Base-by-base conservation (phyloP, 2,329 filamentous ascomycete species). In the Colletotrichum gigasporum region DNA sequence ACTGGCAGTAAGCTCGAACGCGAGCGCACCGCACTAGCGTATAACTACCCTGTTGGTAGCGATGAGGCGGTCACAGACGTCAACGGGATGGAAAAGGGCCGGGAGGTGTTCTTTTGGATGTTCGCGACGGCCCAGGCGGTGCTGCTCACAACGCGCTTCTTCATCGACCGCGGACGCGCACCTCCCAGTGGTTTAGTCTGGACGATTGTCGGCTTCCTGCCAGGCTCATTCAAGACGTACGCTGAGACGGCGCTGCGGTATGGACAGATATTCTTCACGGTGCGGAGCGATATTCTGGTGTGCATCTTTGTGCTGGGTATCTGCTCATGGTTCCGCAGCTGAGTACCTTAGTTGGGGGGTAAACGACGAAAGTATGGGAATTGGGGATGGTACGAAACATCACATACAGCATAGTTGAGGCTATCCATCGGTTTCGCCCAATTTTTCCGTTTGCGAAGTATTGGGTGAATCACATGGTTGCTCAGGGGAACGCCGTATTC, bases 71-170 rank as follows among this genome's bases (percentile, higher is more conserved):
- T 78, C 20, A n/a, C 47, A n/a, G 48, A 60, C 39, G 35, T 65
- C n/a, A 51, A 71, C 62, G 66, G 73, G 58, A 69, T 79, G 55
- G 75, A 75, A 53, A 73, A 74, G 59, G 73, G 76, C 32, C 73
- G 81, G 39, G 80, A 80, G 45, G 82, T 84, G 66, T 90, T 94
- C 77, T 94, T 95, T 76, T 93, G 89, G 81, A 84, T 91, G n/a
- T 96, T 95, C 73, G 90, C 91, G 5, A 93, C 91, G 0, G 89
- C 87, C 30, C 91, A 96, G 79, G 83, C 92, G 10, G 74, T 92
- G 55, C 80, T 95, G 67, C 87, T 95, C 68, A 90, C 88, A 2
- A 89, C 86, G 28, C 83, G 91, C 22, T 92, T 90, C 74, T 88
- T 93, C 69, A 72, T 93, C 53, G 91, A 93, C 70, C 87, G 86